Base-by-base conservation (phyloP, 2,329 filamentous ascomycete species). In the Fusarium newnesense region DNA sequence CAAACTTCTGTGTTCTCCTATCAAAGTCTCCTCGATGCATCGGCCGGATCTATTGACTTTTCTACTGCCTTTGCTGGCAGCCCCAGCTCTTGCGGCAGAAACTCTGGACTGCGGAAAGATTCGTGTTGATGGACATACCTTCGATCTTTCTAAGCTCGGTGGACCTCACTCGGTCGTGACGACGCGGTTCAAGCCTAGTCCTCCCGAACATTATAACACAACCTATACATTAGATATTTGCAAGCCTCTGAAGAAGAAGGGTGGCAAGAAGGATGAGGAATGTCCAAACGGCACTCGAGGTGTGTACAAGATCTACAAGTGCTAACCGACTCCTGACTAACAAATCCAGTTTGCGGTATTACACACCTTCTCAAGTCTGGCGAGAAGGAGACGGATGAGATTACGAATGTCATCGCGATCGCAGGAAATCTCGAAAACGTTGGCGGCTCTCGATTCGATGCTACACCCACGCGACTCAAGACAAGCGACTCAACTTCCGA, bases 161-260 rank as follows among this genome's bases (percentile, higher is more conserved):
- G 93, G 93, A 3, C 91, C 92, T 39, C 92, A 92, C 80, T 89
- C 90, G 1, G 90, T 94, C 42, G 87, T 94, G 61, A 89, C 89
- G 54, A 85, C 84, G 77, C 85, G 85, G 75, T 84, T 86, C 71
- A 82, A 87, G 39, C 86, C 87, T 26, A 87, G 85, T 21, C 85
- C 85, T 21, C 84, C 89, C 34, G 86, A 85, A 68, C 78, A 82
- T 59, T 75, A 75, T 64, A 96, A 96, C 81, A 94, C 91, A 32
- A 96, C 94, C 47, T 97, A 94, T 81, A 95, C 93, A 2, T 80
- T 97, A 64, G 93, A 97, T 77, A 86, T 97, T 54, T 97, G 94
- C 83, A 83, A 85, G 59, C 86, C 89, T 11, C 83, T 97, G 73
- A 88, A 89, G 80, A 88, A 89, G 79, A 87, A 86, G 56, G 89